Conservation (phyloP, 345 rosid species). For the Eucalyptus globulus region DNA sequence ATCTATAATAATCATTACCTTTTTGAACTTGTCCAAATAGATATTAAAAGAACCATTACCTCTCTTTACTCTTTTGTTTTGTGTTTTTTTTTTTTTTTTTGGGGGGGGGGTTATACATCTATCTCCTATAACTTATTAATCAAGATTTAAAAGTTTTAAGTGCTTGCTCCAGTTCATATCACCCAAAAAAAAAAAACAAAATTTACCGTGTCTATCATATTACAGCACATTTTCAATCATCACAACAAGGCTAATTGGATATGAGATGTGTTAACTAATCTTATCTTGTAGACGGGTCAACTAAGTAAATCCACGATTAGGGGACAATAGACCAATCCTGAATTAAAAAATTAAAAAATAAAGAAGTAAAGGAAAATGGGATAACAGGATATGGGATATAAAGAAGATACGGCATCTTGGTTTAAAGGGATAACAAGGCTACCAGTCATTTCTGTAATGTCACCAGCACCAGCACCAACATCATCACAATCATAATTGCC, state of each 20-base stretch:
- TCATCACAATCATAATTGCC: not conserved
- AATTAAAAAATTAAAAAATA: not conserved
- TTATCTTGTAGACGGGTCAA: not conserved
- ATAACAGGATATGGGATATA: not conserved
- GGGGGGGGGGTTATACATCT: not conserved
- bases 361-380: not conserved
- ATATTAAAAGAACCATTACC: not conserved
- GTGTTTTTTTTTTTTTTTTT: too few relatives aligned
- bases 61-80: not conserved
- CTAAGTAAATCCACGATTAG: not conserved
- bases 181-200: not conserved
- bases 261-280: not conserved
- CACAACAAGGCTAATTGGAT: not conserved
- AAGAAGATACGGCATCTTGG: not conserved
- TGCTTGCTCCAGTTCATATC: not conserved
- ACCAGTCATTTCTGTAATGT: not conserved
- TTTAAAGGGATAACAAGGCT: not conserved
- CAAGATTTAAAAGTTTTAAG: not conserved
- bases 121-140: not conserved
- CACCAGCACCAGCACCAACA: not conserved
- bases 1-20: not conserved
- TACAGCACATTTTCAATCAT: not conserved
- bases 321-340: not conserved
- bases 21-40: not conserved
- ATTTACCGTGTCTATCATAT: not conserved